Base-by-base conservation (phyloP, 495 filamentous ascomycete species). In the Polyplosphaeria fusca region DNA sequence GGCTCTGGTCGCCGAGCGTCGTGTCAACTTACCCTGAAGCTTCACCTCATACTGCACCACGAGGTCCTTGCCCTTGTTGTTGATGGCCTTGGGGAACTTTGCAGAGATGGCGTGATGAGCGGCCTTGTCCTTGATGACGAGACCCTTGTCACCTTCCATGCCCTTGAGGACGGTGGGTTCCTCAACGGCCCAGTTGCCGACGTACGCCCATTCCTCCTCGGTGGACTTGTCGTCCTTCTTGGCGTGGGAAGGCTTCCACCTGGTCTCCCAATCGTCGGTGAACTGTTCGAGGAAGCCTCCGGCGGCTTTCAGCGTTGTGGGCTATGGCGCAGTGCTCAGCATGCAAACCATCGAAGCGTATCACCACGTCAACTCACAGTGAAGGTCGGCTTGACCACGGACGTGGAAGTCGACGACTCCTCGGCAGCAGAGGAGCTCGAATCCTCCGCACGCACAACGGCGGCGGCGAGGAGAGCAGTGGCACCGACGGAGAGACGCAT, bases 281-380 rank as follows among this genome's bases (percentile, higher is more conserved):
- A 99, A 99, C 73, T 99, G 94, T 77, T 99, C 94, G 53, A 96
- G 75, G 84, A 99, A 97, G n/a, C n/a, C n/a, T n/a, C n/a, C n/a
- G 37, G 90, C 88, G 57, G 87, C 94, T 74, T 97, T 88, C 67
- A 97, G 74, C 51, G 78, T 78, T 47, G 88, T 85, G 46, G 94
- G 92, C 92, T 96, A 64, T 41, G 11, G 12, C 37, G 38, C 44
- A 44, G 18, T 5, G 14, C 52, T 61, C 42, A 69, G 66, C 30
- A 57, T 23, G 12, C 19, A 16, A 19, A 19, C 2, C n/a, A n/a
- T n/a, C n/a, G n/a, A n/a, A 19, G 47, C 37, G 24, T 5, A 22
- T 41, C 12, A 49, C n/a, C 16, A 27, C 37, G 26, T n/a, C 16
- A 23, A 38, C 52, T 46, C 55, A 65, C 66, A 14, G 62, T 59